Conservation (phyloP, 1,284 basidiomycete genomes). For the Stygiomarasmius scandens region DNA sequence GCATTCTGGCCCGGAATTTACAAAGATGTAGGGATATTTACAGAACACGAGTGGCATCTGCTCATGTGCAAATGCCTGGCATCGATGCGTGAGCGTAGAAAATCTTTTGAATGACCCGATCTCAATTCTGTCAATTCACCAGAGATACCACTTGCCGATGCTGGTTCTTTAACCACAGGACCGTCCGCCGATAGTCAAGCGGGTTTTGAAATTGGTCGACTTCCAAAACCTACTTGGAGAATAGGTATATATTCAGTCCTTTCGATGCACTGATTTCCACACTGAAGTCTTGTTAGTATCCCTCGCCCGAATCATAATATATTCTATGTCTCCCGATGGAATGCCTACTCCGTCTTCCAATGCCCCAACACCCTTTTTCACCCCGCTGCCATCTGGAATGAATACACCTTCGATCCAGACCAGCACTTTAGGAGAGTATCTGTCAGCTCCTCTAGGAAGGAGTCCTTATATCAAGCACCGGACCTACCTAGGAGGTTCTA, state of each 20-base stretch:
- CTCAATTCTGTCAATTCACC: constrained; percentile 9
- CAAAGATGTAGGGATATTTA: constrained; percentile 87
- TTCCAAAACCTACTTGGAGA: constrained; percentile 70
- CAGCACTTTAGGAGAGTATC: constrained; percentile 55
- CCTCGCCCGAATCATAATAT: constrained; percentile 86
- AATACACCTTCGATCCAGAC: constrained; percentile 57
- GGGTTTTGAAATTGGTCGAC: constrained; percentile 65
- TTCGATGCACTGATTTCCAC: constrained; percentile 8
- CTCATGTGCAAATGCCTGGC: constrained; percentile 92
- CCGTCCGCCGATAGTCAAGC: constrained; percentile 68
- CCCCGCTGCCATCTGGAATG: constrained; percentile 63
- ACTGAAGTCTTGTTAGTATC: too few species aligned
- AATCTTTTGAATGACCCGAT: constrained; percentile 13
- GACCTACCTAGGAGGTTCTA: constrained; percentile 81
- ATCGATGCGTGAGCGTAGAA: constrained; percentile 70
- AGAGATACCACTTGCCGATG: constrained; percentile 75
- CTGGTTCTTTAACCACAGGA: constrained; percentile 72
- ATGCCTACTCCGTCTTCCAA: constrained; percentile 54
- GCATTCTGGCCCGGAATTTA: constrained; percentile 68
- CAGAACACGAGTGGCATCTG: constrained; percentile 83
- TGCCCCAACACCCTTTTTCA: constrained; percentile 62
- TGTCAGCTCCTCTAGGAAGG: constrained; percentile 57
- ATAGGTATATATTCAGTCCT: constrained; percentile 60
- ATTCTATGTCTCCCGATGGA: constrained; percentile 85
- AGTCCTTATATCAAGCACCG: constrained; percentile 38